Percentiles rank a stretch among this genome's conserved stretches.
These are phyloP conservation scores for Claviceps lovelessii DNA, from an alignment of 2,329 filamentous ascomycete genomes.

Conservation along the genomic window DNA sequence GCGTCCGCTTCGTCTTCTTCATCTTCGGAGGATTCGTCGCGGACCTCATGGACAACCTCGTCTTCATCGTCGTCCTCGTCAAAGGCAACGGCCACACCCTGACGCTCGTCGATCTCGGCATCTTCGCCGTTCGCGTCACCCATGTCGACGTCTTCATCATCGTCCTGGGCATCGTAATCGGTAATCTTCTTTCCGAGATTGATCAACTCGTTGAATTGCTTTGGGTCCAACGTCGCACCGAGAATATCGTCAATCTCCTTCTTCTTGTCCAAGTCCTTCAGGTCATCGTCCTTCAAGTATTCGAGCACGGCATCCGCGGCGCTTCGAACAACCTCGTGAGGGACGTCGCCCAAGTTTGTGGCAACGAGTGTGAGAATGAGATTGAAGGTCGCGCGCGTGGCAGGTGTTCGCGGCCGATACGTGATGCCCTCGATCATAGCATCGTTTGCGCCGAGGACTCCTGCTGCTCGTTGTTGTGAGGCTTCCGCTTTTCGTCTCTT, in stretches of 20 bases:
- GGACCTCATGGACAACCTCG: slow-evolving; percentile 68
- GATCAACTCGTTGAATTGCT: slow-evolving; percentile 92
- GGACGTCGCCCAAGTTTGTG: slow-evolving; percentile 78
- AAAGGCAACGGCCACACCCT: slow-evolving; percentile 95
- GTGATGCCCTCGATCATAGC: slow-evolving; percentile 79
- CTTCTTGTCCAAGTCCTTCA: slow-evolving; percentile 98
- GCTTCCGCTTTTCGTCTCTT: slow-evolving; percentile 68
- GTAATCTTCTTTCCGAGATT: slow-evolving; percentile 98
- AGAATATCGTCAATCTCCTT: slow-evolving; percentile 91
- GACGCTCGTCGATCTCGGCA: slow-evolving; percentile 78
- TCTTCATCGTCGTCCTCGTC: slow-evolving; percentile 80
- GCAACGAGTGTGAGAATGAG: slow-evolving; percentile 86
- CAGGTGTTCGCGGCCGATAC: slow-evolving; percentile 82
- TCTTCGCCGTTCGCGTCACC: slow-evolving; percentile 48
- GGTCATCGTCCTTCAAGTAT: slow-evolving; percentile 81
- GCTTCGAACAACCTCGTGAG: slow-evolving; percentile 80
- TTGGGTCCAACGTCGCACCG: slow-evolving; percentile 65
- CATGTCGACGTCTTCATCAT: slow-evolving; percentile 74
- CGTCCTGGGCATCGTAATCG: slow-evolving; percentile 92
- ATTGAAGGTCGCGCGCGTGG: slow-evolving; percentile 86
- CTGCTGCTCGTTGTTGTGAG: slow-evolving; percentile 53
- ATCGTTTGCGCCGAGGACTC: slow-evolving; percentile 72
- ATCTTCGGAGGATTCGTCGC: slow-evolving; percentile 73
- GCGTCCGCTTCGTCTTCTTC: slow-evolving; percentile 47
- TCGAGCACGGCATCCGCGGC: slow-evolving; percentile 87